Evolutionary conservation across 2,329 filamentous ascomycete genomes (phyloP).

Genomic region (Alternaria brassicae): DNA sequence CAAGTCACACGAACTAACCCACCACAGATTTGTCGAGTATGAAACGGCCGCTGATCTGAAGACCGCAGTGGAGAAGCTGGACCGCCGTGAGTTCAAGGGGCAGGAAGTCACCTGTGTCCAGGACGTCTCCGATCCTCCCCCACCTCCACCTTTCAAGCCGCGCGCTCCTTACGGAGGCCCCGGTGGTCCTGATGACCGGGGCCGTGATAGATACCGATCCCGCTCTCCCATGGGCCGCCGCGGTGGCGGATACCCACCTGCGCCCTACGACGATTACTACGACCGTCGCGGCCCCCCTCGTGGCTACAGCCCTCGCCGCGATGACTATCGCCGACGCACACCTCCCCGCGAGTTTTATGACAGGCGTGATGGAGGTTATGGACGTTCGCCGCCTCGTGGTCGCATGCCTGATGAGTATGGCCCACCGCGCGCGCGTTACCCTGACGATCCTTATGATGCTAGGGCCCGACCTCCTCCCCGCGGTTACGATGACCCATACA

Average conservation of each 20-base stretch:
- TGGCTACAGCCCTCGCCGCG: constrained; percentile 83
- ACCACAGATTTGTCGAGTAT: constrained; percentile 89
- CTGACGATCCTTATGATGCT: constrained; percentile 76
- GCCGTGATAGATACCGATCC: constrained; percentile 77
- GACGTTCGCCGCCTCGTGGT: constrained; percentile 71
- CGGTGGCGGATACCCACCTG: constrained; percentile 60
- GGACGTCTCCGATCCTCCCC: constrained; percentile 68
- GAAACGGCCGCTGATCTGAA: constrained; percentile 90
- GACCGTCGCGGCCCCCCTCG: constrained; percentile 82
- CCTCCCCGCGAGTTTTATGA: constrained; percentile 87
- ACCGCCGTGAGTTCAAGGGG: constrained; percentile 92
- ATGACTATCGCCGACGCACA: constrained; percentile 85
- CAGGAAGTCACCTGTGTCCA: constrained; percentile 82
- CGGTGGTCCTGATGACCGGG: constrained; percentile 67
- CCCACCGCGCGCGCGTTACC: constrained; percentile 67
- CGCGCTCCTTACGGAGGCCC: constrained; percentile 45
- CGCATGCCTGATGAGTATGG: constrained; percentile 78
- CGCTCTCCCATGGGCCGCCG: constrained; percentile 74
- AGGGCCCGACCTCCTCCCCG: constrained; percentile 63
- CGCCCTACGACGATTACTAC: constrained; percentile 71
- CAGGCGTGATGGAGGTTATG: constrained; percentile 64
- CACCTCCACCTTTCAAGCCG: constrained; percentile 47
- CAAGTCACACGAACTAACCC: constrained; percentile 9
- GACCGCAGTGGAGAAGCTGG: constrained; percentile 92
- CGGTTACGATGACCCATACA: constrained; percentile 65